Evolutionary conservation across 768 basidiomycete species (phyloP).

Genomic region (Suillus paluster): DNA sequence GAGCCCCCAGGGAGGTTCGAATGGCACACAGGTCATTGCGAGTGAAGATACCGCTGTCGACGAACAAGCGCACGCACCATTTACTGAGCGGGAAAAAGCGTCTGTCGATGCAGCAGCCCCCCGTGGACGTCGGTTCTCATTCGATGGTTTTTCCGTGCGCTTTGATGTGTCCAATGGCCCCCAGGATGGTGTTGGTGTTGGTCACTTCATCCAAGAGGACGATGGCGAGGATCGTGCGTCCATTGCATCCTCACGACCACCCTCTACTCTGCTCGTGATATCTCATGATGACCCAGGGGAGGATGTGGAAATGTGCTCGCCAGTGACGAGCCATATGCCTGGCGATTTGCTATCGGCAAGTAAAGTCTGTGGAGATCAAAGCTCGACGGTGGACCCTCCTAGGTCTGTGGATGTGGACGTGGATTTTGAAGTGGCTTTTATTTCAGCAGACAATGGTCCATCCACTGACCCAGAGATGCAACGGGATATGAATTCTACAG

Average conservation of each 20-base stretch:
- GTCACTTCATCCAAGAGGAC: not conserved
- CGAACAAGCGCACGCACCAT: not conserved
- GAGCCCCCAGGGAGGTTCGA: not conserved
- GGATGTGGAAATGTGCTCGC: constrained; percentile 14
- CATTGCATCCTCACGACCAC: constrained; percentile 13
- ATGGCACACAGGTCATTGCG: not conserved
- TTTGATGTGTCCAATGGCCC: not conserved
- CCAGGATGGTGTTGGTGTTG: not conserved
- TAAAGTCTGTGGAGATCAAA: not conserved
- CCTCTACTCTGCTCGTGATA: constrained; percentile 5
- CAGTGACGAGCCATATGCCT: constrained; percentile 2
- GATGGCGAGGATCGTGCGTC: constrained; percentile 6
- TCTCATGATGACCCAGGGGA: constrained; percentile 1
- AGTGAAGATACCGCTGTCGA: too few species aligned
- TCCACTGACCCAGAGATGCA: not conserved
- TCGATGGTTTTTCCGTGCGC: not conserved
- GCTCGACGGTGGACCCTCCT: not conserved
- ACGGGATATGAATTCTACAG: not conserved
- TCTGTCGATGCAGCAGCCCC: not conserved
- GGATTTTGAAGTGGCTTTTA: not conserved
- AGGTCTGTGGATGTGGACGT: not conserved
- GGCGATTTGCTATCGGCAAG: not conserved
- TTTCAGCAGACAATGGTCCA: not conserved
- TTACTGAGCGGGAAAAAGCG: not conserved
- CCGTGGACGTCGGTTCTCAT: not conserved